Base-by-base conservation (phyloP, 495 filamentous ascomycete species). In the Penicillium nucicola region DNA sequence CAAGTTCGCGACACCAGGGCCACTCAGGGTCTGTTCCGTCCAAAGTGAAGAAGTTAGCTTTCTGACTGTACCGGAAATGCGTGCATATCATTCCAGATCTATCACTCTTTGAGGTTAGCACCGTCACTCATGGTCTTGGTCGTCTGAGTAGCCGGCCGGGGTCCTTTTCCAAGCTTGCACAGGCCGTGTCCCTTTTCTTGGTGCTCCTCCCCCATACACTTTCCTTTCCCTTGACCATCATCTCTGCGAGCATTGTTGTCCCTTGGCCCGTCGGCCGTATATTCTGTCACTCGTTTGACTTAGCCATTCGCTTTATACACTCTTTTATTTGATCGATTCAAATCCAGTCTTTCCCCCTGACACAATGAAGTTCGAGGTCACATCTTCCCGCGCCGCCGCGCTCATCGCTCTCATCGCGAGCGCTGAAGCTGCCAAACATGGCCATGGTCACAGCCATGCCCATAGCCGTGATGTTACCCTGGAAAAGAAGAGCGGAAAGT, bases 321-420 rank as follows among this genome's bases (percentile, higher is more conserved):
- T 62, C 45, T 43, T 51, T 45, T 47, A 48, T 40, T 40, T 39
- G 11, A 13, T 9, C 18, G 34, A 18, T 31, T 20, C 30, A 30
- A 34, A 23, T 28, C 5, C 25, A 28, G 28, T 42, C 20, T 32
- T 35, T 42, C 50, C 44, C 44, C 36, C 44, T 48, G 30, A 50
- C 57, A 65, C 42, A 46, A 76, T 76, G 72, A 72, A 69, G 62
- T 57, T 69, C 50, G 43, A 63, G 42, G 55, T 61, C 38, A 52
- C 59, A 44, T 41, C 54, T 18, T 53, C 52, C 33, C 49, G 61
- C 31, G 60, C 68, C 10, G 57, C 59, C 32, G 62, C 62, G 31
- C 64, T 91, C 78, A 3, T 90, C 85, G 70, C 68, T 82, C 48
- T 84, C 80, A 34, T 82, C 77, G 52, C 83, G 76, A 61, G 70